Evolutionary conservation across 2,329 filamentous ascomycete species (phyloP).

Genomic region (Talaromyces sp.): DNA sequence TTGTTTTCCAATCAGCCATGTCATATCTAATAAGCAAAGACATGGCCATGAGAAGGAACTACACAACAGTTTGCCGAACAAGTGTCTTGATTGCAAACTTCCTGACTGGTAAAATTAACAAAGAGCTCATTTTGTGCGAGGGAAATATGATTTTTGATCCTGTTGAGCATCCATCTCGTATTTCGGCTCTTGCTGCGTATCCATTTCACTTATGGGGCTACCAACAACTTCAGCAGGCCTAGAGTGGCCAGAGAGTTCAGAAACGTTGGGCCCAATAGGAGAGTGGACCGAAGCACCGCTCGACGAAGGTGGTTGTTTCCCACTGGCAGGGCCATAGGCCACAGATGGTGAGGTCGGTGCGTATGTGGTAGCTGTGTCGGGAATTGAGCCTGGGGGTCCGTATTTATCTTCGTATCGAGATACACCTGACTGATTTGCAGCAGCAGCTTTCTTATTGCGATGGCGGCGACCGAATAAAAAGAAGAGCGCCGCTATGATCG

Average conservation of each 20-base stretch:
- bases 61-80: no score
- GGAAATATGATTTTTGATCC: background rate
- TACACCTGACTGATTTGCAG: background rate
- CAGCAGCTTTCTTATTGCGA: background rate
- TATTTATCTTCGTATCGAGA: background rate
- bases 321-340: background rate
- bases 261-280: slow-evolving; percentile 4
- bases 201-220: slow-evolving; percentile 10
- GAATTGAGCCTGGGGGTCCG: background rate
- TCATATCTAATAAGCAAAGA: no score
- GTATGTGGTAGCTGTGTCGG: background rate
- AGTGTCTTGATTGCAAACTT: no score
- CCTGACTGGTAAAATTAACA: no score
- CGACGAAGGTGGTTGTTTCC: background rate
- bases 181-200: background rate
- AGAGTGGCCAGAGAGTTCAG: slow-evolving; percentile 9
- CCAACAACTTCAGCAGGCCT: slow-evolving; percentile 8
- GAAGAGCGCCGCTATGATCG: background rate
- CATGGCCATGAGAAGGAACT: no score
- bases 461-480: slow-evolving; percentile 6
- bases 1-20: no score
- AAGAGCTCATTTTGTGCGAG: no score
- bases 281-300: slow-evolving; percentile 2
- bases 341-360: slow-evolving; percentile 3
- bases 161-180: background rate